Base-by-base conservation (phyloP, 2,329 filamentous ascomycete species). In the Colletotrichum sansevieriae region DNA sequence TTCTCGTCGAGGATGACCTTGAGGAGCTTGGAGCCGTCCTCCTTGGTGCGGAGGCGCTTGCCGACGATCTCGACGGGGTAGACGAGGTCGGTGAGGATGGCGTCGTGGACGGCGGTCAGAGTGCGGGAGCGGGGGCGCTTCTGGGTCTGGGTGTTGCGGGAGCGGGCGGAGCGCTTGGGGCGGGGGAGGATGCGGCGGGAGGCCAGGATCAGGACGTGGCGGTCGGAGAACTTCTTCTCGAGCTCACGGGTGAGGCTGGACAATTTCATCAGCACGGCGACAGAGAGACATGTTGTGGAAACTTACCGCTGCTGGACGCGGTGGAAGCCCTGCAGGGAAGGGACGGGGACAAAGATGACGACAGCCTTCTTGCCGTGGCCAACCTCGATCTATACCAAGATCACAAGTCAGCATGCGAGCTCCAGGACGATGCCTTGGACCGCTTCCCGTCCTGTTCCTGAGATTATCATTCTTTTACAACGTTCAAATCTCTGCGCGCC, bases 151-250 rank as follows among this genome's bases (percentile, higher is more conserved):
- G 88, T 93, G 87, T 95, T 95, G 89, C 96, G 95, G 77, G 92
- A 94, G 88, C 94, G 95, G 88, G 91, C 94, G 83, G 94, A 97
- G 83, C 95, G 95, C 93, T 98, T 98, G 84, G 96, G 96, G 84
- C 95, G 94, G 83, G 96, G 95, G 73, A 99, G 90, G 81, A 99
- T 99, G 85, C 96, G 96, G 90, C 96, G 96, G 81, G 95, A 97
- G 78, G 96, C 96, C 79, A 99, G 92, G 91, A 99, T 94, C 84
- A 99, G 89, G 84, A 99, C 96, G 86, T 99, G 96, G 86, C 96
- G 96, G 90, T 99, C 96, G 75, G 96, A 98, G 94, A 99, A 99
- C 90, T 99, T 99, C 94, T 99, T 99, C 92, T 99, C 96, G 82
- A 99, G 95, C 90, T 99, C 96, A 87, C 96, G 96, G 85, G 96